Base-by-base conservation (phyloP, 2,329 filamentous ascomycete species). In the Monosporascus sp. region DNA sequence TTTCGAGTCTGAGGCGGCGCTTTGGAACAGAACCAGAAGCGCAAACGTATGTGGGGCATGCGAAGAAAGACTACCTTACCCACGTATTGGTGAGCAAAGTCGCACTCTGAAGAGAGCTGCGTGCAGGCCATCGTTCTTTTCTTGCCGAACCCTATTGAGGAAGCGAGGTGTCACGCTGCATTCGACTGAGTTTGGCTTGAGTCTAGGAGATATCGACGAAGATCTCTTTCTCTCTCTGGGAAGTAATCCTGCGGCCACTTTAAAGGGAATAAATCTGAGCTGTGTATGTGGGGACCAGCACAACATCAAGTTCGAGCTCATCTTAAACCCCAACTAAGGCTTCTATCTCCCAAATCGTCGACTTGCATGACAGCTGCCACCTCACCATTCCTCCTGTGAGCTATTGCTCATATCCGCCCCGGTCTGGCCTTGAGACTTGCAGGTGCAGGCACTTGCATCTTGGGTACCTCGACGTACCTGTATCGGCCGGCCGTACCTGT, bases 331-430 rank as follows among this genome's bases (percentile, higher is more conserved):
- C 60, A 65, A 61, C 58, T 46, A 63, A 31, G 17, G 42, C 11
- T 15, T 46, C 42, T 24, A 65, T 68, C 62, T 34, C 69, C 73
- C 70, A 61, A 72, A 75, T 62, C 64, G 72, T 71, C 69, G 63
- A 72, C 72, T 63, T 76, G 74, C 74, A 76, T 74, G 68, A 65
- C 63, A 62, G 63, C 69, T 74, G 73, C 72, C 73, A 75, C 70
- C 69, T 75, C 72, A 74, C 67, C 69, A 69, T 68, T 70, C 63
- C 58, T 67, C 65, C 68, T 66, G 68, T 66, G 69, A 68, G 65
- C 67, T 67, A 67, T 68, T 70, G 65, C 70, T 68, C 67, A 69
- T 68, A 65, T 64, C 66, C 66, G 65, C 65, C 65, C 66, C 68
- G 63, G 67, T 63, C 60, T 65, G 53, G 60, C 61, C 65, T 62